Evolutionary conservation across 1,284 basidiomycete genomes (phyloP).

Genomic region (Golubevia pallescens): DNA sequence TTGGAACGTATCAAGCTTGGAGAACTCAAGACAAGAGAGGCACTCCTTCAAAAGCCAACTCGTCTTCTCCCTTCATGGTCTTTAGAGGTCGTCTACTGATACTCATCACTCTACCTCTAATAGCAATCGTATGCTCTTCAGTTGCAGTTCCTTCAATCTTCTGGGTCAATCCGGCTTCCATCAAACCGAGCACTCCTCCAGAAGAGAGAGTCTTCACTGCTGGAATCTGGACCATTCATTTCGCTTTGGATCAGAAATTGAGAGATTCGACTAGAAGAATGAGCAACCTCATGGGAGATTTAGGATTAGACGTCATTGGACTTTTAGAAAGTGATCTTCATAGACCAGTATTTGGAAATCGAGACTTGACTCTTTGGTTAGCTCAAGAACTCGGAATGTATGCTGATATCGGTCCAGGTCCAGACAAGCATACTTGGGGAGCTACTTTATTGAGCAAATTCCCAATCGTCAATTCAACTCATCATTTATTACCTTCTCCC

Average conservation of each 20-base stretch:
- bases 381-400: slow-evolving; percentile 76
- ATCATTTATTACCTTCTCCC: slow-evolving; percentile 88
- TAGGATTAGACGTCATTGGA: slow-evolving; percentile 63
- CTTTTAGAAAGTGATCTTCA: slow-evolving; percentile 84
- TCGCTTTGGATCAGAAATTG: slow-evolving; percentile 65
- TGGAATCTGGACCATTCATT: slow-evolving; percentile 92
- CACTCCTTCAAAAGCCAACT: neutral
- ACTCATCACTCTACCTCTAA: neutral
- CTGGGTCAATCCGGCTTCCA: too few relatives aligned
- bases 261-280: slow-evolving; percentile 70
- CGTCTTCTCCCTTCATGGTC: neutral
- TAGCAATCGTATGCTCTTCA: too few relatives aligned
- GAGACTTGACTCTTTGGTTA: slow-evolving; percentile 69
- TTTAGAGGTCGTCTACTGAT: neutral
- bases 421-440: slow-evolving; percentile 90
- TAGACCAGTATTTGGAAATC: slow-evolving; percentile 85
- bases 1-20: neutral
- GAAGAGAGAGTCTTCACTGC: slow-evolving; percentile 78
- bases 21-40: too few relatives aligned
- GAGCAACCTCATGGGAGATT: slow-evolving; percentile 71
- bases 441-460: slow-evolving; percentile 85
- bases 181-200: too few relatives aligned
- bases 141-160: too few relatives aligned
- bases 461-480: slow-evolving; percentile 86
- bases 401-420: slow-evolving; percentile 78